Conservation (phyloP, 495 filamentous ascomycete genomes). For the Trichoderma orchidacearum region DNA sequence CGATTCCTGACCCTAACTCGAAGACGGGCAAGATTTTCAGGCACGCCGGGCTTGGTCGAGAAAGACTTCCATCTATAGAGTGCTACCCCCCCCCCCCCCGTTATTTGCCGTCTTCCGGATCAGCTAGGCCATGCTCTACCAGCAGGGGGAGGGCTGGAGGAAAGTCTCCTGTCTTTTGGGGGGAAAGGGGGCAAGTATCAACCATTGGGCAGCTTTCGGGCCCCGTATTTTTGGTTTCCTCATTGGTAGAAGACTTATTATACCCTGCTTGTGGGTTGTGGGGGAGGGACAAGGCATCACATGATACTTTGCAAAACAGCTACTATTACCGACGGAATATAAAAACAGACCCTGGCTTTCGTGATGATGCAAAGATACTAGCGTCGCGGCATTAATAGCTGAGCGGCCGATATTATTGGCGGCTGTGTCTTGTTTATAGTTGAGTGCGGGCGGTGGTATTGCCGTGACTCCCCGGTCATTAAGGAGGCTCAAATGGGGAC, state of each 20-base stretch:
- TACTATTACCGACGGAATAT: neutral
- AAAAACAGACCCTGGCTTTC: neutral
- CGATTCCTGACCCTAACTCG: too few species aligned
- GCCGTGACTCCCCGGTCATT: neutral
- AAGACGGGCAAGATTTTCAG: too few species aligned
- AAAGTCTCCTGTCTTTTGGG: neutral
- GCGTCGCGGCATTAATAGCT: neutral
- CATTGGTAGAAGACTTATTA: too few species aligned
- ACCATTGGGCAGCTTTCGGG: neutral
- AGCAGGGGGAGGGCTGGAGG: neutral
- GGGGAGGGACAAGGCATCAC: neutral
- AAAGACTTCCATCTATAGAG: too few species aligned
- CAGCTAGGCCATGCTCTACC: too few species aligned
- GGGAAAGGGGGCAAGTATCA: too few species aligned
- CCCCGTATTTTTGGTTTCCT: too few species aligned
- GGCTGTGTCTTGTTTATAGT: neutral
- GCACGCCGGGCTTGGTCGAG: too few species aligned
- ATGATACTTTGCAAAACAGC: neutral
- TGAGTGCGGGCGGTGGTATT: neutral
- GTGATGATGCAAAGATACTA: neutral
- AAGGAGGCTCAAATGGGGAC: neutral
- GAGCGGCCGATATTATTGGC: neutral
- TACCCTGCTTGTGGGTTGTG: neutral
- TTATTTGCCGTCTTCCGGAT: neutral
- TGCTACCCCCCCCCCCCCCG: too few species aligned